A percentile compares a stretch with the other conserved stretches of the same genome.
Evolutionary conservation across 148 eudicot genomes (phyloP).

Genomic region (Selenicereus undatus): DNA sequence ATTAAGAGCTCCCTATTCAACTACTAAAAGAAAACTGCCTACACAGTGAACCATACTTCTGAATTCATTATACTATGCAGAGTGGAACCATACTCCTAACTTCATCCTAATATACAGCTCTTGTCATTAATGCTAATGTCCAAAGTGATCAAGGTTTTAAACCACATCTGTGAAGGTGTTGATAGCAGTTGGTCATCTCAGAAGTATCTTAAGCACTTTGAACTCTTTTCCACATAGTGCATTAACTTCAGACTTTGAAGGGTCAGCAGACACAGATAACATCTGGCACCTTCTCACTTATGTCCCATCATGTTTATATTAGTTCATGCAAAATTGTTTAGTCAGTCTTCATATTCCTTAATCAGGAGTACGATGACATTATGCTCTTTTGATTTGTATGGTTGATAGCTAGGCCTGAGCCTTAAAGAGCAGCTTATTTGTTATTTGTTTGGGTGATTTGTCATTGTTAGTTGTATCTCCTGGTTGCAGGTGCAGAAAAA

Average conservation of each 20-base stretch:
- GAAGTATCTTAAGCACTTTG: background rate
- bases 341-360: background rate
- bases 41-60: background rate
- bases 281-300: background rate
- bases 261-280: background rate
- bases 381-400: background rate
- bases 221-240: background rate
- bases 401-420: background rate
- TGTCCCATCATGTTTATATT: background rate
- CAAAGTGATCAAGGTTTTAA: too few species aligned
- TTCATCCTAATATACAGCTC: background rate
- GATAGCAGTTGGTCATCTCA: background rate
- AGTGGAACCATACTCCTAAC: background rate
- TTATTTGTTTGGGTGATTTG: background rate
- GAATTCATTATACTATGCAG: background rate
- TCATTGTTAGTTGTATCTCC: background rate
- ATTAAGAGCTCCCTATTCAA: background rate
- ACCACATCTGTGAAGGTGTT: background rate
- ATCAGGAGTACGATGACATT: background rate
- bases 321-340: background rate
- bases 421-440: background rate
- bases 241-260: background rate
- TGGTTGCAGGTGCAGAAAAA: conserved; percentile 35
- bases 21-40: background rate
- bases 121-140: too few species aligned